Percentiles rank a stretch among this genome's conserved stretches.
Conservation (phyloP, 768 basidiomycete species). For the Boletus vermiculosoides region DNA sequence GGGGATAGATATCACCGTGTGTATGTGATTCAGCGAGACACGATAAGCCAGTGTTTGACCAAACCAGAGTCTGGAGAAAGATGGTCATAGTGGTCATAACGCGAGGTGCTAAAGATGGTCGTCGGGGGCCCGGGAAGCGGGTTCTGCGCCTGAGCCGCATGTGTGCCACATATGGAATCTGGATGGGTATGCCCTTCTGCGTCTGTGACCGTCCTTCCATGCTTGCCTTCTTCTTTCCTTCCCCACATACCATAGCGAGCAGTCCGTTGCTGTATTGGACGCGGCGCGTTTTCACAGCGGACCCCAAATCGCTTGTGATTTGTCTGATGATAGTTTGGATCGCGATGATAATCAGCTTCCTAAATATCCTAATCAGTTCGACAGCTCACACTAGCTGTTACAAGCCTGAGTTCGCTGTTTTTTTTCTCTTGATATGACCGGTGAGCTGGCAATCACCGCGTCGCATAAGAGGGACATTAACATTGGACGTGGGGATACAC, state of each 20-base stretch:
- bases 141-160: not conserved
- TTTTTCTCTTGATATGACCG: not conserved
- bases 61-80: not conserved
- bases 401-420: not conserved
- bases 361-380: constrained; percentile 10
- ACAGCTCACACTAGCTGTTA: not conserved
- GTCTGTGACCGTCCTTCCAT: not conserved
- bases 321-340: constrained; percentile 19
- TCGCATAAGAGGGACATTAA: not conserved
- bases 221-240: not conserved
- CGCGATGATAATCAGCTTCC: constrained; percentile 2
- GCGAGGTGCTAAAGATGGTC: not conserved
- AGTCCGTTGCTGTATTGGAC: constrained; percentile 4
- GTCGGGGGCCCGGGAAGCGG: constrained; percentile 5
- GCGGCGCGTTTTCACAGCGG: constrained; percentile 10
- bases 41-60: not conserved
- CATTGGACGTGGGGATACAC: constrained; percentile 5
- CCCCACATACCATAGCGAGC: not conserved
- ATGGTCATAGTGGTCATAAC: not conserved
- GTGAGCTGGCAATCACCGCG: not conserved
- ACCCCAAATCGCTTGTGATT: constrained; percentile 16
- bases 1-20: constrained; percentile 6
- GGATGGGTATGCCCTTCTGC: not conserved
- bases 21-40: not conserved
- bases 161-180: not conserved